Evolutionary conservation across 2,329 filamentous ascomycete species (phyloP).

Genomic region (Scytalidium sp.): DNA sequence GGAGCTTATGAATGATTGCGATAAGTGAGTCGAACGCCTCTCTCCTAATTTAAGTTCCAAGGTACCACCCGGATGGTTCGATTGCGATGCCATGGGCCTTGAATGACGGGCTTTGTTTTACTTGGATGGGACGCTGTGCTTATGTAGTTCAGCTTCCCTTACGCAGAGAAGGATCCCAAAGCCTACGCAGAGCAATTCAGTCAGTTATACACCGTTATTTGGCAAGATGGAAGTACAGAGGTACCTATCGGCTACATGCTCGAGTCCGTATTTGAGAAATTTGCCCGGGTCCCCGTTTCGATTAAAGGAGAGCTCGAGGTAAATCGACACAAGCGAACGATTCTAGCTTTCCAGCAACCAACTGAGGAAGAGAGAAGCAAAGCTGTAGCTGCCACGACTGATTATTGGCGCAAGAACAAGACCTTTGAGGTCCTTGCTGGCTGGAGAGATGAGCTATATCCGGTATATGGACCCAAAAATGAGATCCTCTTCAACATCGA

Average conservation of each 20-base stretch:
- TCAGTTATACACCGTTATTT: conserved; percentile 64
- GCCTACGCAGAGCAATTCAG: conserved; percentile 54
- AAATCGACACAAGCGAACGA: conserved; percentile 55
- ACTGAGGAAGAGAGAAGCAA: conserved; percentile 62
- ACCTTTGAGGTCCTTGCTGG: conserved; percentile 72
- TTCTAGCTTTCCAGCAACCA: conserved; percentile 59
- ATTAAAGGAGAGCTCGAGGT: conserved; percentile 60
- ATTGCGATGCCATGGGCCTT: too few relatives aligned
- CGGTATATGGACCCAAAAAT: conserved; percentile 64
- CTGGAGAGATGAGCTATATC: conserved; percentile 80
- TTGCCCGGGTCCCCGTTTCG: conserved; percentile 43
- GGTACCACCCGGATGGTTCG: neutral
- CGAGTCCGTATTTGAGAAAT: conserved; percentile 45
- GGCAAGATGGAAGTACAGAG: conserved; percentile 59
- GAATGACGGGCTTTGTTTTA: neutral
- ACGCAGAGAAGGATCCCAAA: conserved; percentile 58
- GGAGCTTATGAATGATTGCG: conserved; percentile 51
- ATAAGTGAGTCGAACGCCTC: conserved; percentile 42
- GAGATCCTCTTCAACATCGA: conserved; percentile 73
- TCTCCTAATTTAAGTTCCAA: conserved; percentile 3
- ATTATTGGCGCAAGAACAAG: conserved; percentile 65
- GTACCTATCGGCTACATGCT: conserved; percentile 62
- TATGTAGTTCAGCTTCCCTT: conserved; percentile 67
- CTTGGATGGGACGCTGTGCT: neutral
- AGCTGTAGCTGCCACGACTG: conserved; percentile 52